Evolutionary conservation across 1,139 yeast genomes (phyloP).

Genomic region (Petasospora fabianii): DNA sequence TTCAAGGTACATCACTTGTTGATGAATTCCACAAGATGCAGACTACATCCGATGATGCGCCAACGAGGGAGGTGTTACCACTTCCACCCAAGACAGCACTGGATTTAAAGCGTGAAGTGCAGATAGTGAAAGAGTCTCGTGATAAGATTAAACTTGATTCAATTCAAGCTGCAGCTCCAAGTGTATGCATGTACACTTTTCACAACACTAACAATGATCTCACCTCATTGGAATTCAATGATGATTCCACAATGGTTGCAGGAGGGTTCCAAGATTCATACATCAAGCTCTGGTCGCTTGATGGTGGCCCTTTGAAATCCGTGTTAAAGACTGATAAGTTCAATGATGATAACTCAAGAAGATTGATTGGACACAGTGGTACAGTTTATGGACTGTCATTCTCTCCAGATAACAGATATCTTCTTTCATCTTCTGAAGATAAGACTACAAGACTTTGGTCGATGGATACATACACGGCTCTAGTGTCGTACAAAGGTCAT

Average conservation of each 20-base stretch:
- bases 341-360: conserved; percentile 46
- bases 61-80: conserved; percentile 72
- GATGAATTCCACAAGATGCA: conserved; percentile 45
- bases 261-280: conserved; percentile 94
- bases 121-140: conserved; percentile 77
- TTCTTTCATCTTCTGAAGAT: conserved; percentile 86
- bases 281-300: conserved; percentile 87
- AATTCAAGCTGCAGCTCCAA: conserved; percentile 80
- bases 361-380: conserved; percentile 90
- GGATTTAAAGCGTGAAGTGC: conserved; percentile 76
- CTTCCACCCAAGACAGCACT: conserved; percentile 77
- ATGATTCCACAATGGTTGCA: conserved; percentile 82
- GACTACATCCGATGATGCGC: conserved; percentile 51
- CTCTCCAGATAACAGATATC: conserved; percentile 82
- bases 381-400: conserved; percentile 89
- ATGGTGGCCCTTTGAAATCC: conserved; percentile 78
- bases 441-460: conserved; percentile 94
- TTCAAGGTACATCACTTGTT: conserved; percentile 38
- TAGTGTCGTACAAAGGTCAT: conserved; percentile 95
- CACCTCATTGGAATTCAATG: conserved; percentile 80
- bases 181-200: conserved; percentile 97
- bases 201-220: conserved; percentile 90
- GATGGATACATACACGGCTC: conserved; percentile 80
- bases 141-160: conserved; percentile 62
- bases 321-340: conserved; percentile 58